A percentile compares a stretch with the other conserved stretches of the same genome.
Conservation (phyloP, 257 asterid genomes). For the Lithospermum erythrorhizon region DNA sequence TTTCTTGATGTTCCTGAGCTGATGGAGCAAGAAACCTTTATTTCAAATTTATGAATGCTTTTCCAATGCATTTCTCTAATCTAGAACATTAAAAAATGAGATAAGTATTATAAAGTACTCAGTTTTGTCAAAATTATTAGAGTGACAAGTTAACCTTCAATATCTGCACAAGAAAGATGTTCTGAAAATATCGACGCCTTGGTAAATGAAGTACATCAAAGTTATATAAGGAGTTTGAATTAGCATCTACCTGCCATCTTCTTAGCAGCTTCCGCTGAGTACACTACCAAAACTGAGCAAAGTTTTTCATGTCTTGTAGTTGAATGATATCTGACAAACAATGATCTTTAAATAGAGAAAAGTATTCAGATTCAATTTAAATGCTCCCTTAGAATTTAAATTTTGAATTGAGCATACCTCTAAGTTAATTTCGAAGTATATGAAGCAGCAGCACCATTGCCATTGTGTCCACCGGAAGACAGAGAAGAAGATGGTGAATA, state of each 20-base stretch:
- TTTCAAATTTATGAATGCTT: neutral
- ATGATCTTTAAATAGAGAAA: conserved; percentile 25
- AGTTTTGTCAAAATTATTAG: neutral
- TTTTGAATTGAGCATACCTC: conserved; percentile 24
- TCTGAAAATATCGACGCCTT: too few species aligned
- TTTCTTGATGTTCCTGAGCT: neutral
- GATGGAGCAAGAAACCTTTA: neutral
- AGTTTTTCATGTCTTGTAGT: conserved; percentile 34
- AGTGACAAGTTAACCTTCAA: neutral
- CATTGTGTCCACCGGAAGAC: conserved; percentile 8
- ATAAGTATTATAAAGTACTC: too few species aligned
- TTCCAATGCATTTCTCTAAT: neutral
- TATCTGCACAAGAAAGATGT: neutral
- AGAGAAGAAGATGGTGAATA: conserved; percentile 19
- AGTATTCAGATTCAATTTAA: neutral
- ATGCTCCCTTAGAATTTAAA: neutral
- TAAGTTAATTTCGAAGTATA: conserved; percentile 31
- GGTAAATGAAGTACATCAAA: neutral
- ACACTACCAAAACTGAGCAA: conserved; percentile 41
- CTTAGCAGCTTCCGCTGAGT: conserved; percentile 47
- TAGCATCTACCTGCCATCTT: conserved; percentile 26
- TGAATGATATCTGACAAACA: conserved; percentile 49
- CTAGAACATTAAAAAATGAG: neutral
- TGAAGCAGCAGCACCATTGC: too few species aligned
- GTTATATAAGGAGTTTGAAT: neutral